Percentiles rank a stretch among this genome's conserved stretches.
Evolutionary conservation across 2,329 filamentous ascomycete species (phyloP).

Genomic region (Alternaria infectoria): DNA sequence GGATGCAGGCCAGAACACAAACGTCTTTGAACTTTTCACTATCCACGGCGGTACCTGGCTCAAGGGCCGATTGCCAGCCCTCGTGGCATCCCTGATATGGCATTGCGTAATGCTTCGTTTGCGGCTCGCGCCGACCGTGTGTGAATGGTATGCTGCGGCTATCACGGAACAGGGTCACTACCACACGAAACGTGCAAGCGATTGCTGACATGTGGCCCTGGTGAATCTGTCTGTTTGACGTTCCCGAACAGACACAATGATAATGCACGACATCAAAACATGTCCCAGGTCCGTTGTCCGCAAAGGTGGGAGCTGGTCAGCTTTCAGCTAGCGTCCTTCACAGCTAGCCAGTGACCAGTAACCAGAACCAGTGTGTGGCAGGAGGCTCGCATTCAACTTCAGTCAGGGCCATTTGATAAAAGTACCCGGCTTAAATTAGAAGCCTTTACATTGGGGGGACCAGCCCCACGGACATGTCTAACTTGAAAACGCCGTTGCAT

Average conservation of each 20-base stretch:
- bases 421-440: slow-evolving; percentile 10
- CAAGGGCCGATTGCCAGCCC: slow-evolving; percentile 1
- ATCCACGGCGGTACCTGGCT: background rate
- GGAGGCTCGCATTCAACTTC: background rate
- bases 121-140: slow-evolving; percentile 6
- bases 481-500: background rate
- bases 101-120: slow-evolving; percentile 1
- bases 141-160: slow-evolving; percentile 6
- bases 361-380: background rate
- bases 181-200: background rate
- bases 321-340: background rate
- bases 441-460: background rate
- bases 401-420: background rate
- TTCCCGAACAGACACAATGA: background rate
- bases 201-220: slow-evolving; percentile 2
- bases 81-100: slow-evolving; percentile 1
- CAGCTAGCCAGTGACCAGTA: background rate
- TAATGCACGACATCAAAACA: slow-evolving; percentile 10
- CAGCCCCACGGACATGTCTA: background rate
- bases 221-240: background rate
- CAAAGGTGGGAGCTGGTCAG: background rate
- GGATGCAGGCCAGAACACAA: background rate
- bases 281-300: background rate
- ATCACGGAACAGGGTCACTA: slow-evolving; percentile 4
- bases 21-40: background rate